phyloP scores from a whole-genome alignment of 805 yeast species.

The Kazachstania martiniae region DNA sequence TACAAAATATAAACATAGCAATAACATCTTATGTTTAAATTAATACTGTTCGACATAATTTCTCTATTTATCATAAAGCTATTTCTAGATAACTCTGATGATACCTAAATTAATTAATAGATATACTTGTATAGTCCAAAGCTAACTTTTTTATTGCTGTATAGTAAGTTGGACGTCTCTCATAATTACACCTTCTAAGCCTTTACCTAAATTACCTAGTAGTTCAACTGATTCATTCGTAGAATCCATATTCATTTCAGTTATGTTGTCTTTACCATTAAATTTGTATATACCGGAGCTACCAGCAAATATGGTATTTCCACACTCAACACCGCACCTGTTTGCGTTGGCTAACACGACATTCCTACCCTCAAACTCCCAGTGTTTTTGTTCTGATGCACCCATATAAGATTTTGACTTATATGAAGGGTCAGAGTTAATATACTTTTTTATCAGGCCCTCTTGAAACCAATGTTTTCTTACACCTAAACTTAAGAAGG shows the following conservation, averaged over 20 bases:
- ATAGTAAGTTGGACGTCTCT: conserved; percentile 42
- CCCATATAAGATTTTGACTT: conserved; percentile 15
- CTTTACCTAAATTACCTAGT: conserved; percentile 49
- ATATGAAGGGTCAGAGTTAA: conserved; percentile 1
- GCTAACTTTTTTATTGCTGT: conserved; percentile 8
- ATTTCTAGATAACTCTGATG: too few species aligned
- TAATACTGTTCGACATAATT: too few species aligned
- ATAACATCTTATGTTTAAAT: too few species aligned
- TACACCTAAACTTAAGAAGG: conserved; percentile 36
- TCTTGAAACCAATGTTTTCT: conserved; percentile 14
- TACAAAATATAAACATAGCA: too few species aligned
- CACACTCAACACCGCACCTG: conserved; percentile 68
- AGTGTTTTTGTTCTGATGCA: conserved; percentile 10
- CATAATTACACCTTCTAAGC: conserved; percentile 51
- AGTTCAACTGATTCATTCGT: conserved; percentile 42
- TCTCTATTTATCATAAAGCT: neutral
- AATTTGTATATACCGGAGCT: conserved; percentile 55
- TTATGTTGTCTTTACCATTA: conserved; percentile 27
- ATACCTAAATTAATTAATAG: too few species aligned
- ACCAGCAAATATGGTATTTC: conserved; percentile 43
- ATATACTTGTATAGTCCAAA: too few species aligned
- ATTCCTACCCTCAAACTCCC: conserved; percentile 21
- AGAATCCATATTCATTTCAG: conserved; percentile 32
- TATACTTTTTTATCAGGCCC: conserved; percentile 5
- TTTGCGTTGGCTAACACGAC: conserved; percentile 48